A percentile compares a stretch with the other conserved stretches of the same genome.
Conservation (phyloP, 441 rosid species). For the Brassica balearica region DNA sequence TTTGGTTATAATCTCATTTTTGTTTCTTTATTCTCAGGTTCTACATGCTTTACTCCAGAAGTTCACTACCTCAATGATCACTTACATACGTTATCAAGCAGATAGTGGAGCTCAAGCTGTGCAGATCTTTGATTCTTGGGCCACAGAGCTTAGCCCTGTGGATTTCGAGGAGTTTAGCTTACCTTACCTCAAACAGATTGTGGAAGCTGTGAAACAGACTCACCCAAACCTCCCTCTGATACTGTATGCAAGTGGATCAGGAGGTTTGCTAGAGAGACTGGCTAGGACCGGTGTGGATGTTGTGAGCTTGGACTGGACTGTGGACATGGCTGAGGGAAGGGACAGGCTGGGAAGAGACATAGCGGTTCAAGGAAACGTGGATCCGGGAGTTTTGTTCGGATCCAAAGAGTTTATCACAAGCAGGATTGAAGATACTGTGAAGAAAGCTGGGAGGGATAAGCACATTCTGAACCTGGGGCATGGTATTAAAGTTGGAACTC, state of each 20-base stretch:
- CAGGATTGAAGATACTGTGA: constrained; percentile 84
- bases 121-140: constrained; percentile 97
- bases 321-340: constrained; percentile 97
- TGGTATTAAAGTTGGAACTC: constrained; percentile 94
- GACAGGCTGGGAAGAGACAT: constrained; percentile 71
- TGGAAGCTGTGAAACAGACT: constrained; percentile 79
- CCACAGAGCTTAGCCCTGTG: constrained; percentile 93
- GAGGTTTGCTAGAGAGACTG: constrained; percentile 90
- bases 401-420: constrained; percentile 83
- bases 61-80: constrained; percentile 88
- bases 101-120: constrained; percentile 97
- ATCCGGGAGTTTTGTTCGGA: constrained; percentile 91
- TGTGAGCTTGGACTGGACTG: constrained; percentile 98
- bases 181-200: constrained; percentile 88
- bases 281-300: constrained; percentile 88
- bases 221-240: constrained; percentile 89
- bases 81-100: constrained; percentile 81
- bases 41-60: constrained; percentile 86
- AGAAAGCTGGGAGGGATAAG: constrained; percentile 86
- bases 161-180: constrained; percentile 94
- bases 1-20: too few species aligned
- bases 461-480: constrained; percentile 97
- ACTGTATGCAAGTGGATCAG: constrained; percentile 92
- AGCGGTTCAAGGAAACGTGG: constrained; percentile 95
- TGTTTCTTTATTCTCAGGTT: constrained; percentile 51